Percentiles rank a stretch among this genome's conserved stretches.
These are phyloP conservation scores for Aspergillus cejpii DNA, from an alignment of 2,329 filamentous ascomycete species.

Conservation along the genomic window DNA sequence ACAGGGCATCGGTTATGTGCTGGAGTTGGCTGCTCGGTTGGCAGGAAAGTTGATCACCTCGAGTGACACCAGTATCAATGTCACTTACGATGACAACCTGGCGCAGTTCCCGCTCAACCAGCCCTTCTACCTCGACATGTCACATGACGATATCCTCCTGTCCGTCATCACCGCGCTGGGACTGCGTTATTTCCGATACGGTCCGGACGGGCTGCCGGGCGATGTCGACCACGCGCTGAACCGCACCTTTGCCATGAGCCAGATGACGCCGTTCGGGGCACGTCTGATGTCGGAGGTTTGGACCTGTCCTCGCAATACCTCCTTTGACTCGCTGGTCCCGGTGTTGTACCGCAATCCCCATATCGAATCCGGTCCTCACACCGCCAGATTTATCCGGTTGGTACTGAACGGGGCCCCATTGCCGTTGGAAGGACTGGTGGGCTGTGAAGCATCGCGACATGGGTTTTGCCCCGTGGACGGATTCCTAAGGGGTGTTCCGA, in stretches of 20 bases:
- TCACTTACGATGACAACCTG: slow-evolving; percentile 46
- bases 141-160: slow-evolving; percentile 68
- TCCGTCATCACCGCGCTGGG: slow-evolving; percentile 66
- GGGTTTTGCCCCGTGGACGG: slow-evolving; percentile 1
- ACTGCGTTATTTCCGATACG: slow-evolving; percentile 49
- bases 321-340: slow-evolving; percentile 33
- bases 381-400: slow-evolving; percentile 26
- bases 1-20: slow-evolving; percentile 65
- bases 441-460: neutral
- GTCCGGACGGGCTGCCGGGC: slow-evolving; percentile 21
- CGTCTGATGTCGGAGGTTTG: slow-evolving; percentile 52
- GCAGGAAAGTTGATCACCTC: slow-evolving; percentile 25
- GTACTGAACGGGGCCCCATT: slow-evolving; percentile 27
- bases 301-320: slow-evolving; percentile 37
- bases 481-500: neutral
- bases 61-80: slow-evolving; percentile 43
- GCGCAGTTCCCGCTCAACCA: slow-evolving; percentile 68
- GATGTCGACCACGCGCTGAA: slow-evolving; percentile 37
- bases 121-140: slow-evolving; percentile 68
- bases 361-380: slow-evolving; percentile 9
- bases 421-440: slow-evolving; percentile 23
- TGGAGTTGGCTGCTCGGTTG: slow-evolving; percentile 65
- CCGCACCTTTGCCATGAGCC: slow-evolving; percentile 29
- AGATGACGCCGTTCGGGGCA: slow-evolving; percentile 48
- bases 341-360: slow-evolving; percentile 30